These are phyloP conservation scores for Thalassiosira allenii DNA, from an alignment of 352 stramenopile genomes.

Conservation along the genomic window DNA sequence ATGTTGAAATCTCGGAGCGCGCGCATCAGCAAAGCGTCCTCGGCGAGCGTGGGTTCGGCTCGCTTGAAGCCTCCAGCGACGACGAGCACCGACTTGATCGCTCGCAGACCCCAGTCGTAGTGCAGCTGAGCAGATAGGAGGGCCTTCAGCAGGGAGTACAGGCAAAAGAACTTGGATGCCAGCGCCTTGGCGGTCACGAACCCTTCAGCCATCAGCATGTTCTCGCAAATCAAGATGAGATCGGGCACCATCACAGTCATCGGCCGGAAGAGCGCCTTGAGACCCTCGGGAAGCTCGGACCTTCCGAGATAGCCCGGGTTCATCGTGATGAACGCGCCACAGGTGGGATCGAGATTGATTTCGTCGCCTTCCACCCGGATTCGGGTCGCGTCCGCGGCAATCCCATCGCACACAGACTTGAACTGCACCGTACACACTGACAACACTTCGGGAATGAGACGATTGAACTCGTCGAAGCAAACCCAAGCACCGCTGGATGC, in stretches of 20 bases:
- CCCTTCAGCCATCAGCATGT: constrained; percentile 95
- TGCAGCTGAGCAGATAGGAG: constrained; percentile 94
- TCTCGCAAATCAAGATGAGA: constrained; percentile 94
- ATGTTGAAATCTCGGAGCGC: constrained; percentile 96
- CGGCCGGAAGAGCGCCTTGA: constrained; percentile 94
- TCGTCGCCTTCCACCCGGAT: constrained; percentile 96
- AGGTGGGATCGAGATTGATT: constrained; percentile 93
- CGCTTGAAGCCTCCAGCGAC: constrained; percentile 93
- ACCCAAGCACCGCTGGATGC: constrained; percentile 94
- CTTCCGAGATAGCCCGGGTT: constrained; percentile 95
- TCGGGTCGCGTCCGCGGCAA: constrained; percentile 90
- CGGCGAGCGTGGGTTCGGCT: constrained; percentile 87
- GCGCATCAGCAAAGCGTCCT: constrained; percentile 94
- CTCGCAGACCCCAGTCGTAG: constrained; percentile 94
- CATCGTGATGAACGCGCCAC: constrained; percentile 97
- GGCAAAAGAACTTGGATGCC: constrained; percentile 93
- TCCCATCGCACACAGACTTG: constrained; percentile 94
- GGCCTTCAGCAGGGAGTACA: constrained; percentile 92
- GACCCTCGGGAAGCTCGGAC: constrained; percentile 94
- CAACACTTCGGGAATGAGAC: constrained; percentile 94
- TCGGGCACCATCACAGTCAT: constrained; percentile 96
- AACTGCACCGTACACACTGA: constrained; percentile 95
- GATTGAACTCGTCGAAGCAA: constrained; percentile 97
- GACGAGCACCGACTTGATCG: constrained; percentile 94
- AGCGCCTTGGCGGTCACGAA: constrained; percentile 92